phyloP scores from a whole-genome alignment of 768 basidiomycete species.

The Auricularia auricula-judae region DNA sequence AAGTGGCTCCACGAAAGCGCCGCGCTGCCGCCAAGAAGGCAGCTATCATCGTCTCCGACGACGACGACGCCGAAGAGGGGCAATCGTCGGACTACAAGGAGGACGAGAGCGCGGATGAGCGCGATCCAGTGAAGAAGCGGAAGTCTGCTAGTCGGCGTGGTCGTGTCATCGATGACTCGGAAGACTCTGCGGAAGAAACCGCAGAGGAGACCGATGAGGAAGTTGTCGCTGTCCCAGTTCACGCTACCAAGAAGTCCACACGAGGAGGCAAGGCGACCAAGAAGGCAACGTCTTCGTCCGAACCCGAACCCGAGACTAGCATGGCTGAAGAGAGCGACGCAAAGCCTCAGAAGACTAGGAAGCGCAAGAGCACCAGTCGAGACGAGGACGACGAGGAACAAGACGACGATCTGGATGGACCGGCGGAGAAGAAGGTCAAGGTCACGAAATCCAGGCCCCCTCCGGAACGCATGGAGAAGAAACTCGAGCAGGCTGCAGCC shows the following conservation, averaged over 20 bases:
- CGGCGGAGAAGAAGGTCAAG: constrained; percentile 34
- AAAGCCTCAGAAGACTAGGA: constrained; percentile 25
- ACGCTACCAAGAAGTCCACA: constrained; percentile 7
- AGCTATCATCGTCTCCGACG: constrained; percentile 39
- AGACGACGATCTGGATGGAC: constrained; percentile 15
- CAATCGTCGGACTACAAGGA: constrained; percentile 17
- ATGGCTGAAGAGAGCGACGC: too few relatives aligned
- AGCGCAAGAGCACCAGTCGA: constrained; percentile 26
- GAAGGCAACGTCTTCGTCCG: too few relatives aligned
- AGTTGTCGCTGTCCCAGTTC: background rate
- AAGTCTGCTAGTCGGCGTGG: constrained; percentile 21
- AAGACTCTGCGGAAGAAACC: constrained; percentile 13
- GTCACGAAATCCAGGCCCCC: constrained; percentile 35
- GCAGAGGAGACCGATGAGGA: background rate
- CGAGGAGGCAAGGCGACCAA: constrained; percentile 9
- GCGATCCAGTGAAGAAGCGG: constrained; percentile 3
- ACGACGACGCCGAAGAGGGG: constrained; percentile 1
- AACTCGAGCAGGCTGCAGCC: constrained; percentile 49
- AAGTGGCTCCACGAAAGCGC: background rate
- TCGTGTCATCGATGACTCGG: constrained; percentile 53
- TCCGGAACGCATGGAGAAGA: constrained; percentile 20
- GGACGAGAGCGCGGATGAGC: constrained; percentile 26
- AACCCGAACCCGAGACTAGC: too few relatives aligned
- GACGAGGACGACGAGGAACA: too few relatives aligned
- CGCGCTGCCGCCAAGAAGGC: constrained; percentile 17